Conservation (phyloP, 225 moss, liverwort and hornwort genomes). For the Polytrichum commune region DNA sequence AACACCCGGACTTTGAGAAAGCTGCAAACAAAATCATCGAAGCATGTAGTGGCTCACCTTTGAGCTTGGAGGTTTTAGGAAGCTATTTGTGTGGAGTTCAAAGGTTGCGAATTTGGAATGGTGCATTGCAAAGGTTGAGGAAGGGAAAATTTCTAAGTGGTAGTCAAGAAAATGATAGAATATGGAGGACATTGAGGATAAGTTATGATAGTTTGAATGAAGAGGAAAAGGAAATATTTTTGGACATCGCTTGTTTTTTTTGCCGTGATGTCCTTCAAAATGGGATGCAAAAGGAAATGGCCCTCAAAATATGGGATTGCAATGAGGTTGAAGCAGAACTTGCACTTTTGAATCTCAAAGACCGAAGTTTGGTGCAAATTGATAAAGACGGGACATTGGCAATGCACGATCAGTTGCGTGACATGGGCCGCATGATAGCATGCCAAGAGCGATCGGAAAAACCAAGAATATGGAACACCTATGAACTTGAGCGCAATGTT, state of each 20-base stretch:
- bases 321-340: not conserved
- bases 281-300: not conserved
- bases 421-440: conserved; percentile 3
- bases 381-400: not conserved
- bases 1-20: not conserved
- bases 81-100: not conserved
- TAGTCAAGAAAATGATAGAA: not conserved
- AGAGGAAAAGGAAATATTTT: not conserved
- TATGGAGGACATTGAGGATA: conserved; percentile 6
- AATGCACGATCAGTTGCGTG: conserved; percentile 5
- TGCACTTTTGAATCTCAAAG: not conserved
- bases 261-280: not conserved
- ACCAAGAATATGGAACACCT: not conserved
- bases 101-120: not conserved
- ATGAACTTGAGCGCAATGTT: not conserved
- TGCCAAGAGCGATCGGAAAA: not conserved
- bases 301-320: not conserved
- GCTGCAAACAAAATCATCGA: not conserved
- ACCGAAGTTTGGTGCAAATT: not conserved
- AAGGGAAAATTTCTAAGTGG: not conserved
- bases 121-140: not conserved
- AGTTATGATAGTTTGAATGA: not conserved
- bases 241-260: conserved; percentile 8
- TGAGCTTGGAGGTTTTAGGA: not conserved
- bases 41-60: not conserved